Evolutionary conservation across 768 basidiomycete species (phyloP).

Genomic region (Pleurotus cornucopiae): DNA sequence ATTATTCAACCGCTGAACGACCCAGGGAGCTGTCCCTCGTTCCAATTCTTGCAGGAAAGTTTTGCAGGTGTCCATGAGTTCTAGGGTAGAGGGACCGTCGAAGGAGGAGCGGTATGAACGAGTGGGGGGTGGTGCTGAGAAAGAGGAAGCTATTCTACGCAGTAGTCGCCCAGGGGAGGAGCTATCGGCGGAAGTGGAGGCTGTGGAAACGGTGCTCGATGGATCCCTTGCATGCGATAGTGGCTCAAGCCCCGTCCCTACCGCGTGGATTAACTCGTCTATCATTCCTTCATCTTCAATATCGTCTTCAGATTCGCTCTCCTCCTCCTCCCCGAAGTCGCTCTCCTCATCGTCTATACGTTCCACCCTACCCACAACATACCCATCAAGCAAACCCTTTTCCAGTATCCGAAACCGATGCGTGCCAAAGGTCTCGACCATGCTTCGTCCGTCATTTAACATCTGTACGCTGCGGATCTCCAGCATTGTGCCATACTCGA

Average conservation of each 20-base stretch:
- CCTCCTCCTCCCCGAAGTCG: background rate
- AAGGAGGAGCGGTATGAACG: conserved; percentile 13
- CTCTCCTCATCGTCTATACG: conserved; percentile 14
- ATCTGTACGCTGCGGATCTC: conserved; percentile 84
- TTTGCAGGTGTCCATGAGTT: conserved; percentile 46
- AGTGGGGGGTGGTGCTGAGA: conserved; percentile 9
- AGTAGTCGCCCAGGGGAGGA: conserved; percentile 6
- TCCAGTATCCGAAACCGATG: conserved; percentile 86
- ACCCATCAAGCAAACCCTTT: conserved; percentile 81
- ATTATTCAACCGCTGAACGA: conserved; percentile 79
- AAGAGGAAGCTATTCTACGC: conserved; percentile 5
- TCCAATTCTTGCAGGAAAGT: conserved; percentile 41
- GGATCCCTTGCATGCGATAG: background rate
- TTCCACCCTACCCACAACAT: conserved; percentile 82
- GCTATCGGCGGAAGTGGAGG: conserved; percentile 9
- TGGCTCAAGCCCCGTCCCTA: background rate
- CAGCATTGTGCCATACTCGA: conserved; percentile 91
- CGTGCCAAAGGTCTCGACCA: conserved; percentile 63
- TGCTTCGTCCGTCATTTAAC: conserved; percentile 84
- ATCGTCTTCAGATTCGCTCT: background rate
- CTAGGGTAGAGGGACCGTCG: conserved; percentile 37
- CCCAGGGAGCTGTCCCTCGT: conserved; percentile 85
- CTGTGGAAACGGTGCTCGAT: conserved; percentile 7
- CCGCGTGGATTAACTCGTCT: background rate
- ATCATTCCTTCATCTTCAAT: background rate